Evolutionary conservation across 495 filamentous ascomycete genomes (phyloP), one percentile per base, ranked within the genome.

Genomic region (Penicillium angulare): DNA sequence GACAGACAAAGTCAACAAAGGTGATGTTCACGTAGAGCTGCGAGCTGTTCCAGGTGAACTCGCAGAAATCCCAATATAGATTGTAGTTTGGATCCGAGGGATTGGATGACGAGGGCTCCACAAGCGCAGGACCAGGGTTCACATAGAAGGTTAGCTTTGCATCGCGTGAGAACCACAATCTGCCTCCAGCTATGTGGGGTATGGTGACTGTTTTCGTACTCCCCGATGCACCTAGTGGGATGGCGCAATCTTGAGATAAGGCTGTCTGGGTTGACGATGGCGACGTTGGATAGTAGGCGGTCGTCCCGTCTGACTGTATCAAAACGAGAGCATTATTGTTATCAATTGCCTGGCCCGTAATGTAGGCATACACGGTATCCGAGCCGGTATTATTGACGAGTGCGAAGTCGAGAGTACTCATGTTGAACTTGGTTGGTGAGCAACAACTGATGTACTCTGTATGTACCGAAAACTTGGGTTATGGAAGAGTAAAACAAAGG

Each of bases 21-120:
- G 74, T 79, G 56, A 90, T 86, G 59, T 91, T 91, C 42, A 80
- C 86, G 60, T 86, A 91, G 3, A 90, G 74, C 66, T 89, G 81
- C 16, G 65, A 47, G 40, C 60, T 60, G 64, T 88, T 87, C 68
- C 78, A 86, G 3, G 87, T 91, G 64, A 90, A 88, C 61, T 91
- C 87, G 66, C 73, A 78, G 59, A 91, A 91, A 24, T 73, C 77
- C 84, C 87, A 91, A 39, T 63, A 56, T 23, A 81, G 65, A 23
- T 79, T 75, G 60, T 85, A 82, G 57, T 89, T 90, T 0, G 81
- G 68, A 60, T 91, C 87, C 0, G 75, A 66, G 0, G 74, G 64
- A 59, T 89, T 90, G 12, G 80, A 84, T 9, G 85, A 79, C 5
- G 79, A 81, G 0, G 87, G 87, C 63, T 89, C 86, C 18, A 89